Evolutionary conservation across 208 protist genomes (phyloP), one percentile per base, ranked within the genome.

Genomic region (Acanthamoeba culbertsoni): DNA sequence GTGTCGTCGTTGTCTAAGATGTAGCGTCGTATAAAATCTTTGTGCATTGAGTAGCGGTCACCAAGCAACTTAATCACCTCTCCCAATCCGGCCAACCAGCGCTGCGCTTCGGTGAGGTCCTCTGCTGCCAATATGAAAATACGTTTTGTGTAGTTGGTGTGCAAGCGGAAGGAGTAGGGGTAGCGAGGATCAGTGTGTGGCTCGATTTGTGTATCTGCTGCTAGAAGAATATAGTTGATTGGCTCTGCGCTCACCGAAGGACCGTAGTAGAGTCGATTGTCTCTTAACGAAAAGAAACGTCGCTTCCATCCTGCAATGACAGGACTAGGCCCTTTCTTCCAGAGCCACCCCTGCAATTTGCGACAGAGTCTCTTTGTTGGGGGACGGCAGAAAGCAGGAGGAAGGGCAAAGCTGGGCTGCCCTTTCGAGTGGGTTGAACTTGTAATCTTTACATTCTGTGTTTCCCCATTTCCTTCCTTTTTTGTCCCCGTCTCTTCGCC

Each of bases 141-240:
- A 35, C 79, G 79, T 26, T 42, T 35, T 18, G 79, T 89, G 79
- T 62, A 89, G 55, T 42, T 57, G 5, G 55, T 65, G 7, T 26
- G 51, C 6, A 89, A 26, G 31, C 62, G 79, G 12, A 89, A 89
- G 79, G 46, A 37, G 40, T 89, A 37, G 37, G 79, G 46, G 79
- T 63, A 89, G 48, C 79, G 46, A 42, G 55, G 79, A 28, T 57
- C 79, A 26, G 40, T 33, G 12, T 89, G 51, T 18, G 45, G 35
- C 31, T 89, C 55, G 1, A 89, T 26, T 7, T 40, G 3, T 0
- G 79, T 62, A 12, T 10, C 79, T 26, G 46, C 23, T 7, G 79
- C 31, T 14, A 89, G 79, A 26, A 89, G 79, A 35, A 89, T 89
- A 37, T 89, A 89, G 79, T 89, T 89, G 79, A 89, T 89, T 4